phyloP scores from a whole-genome alignment of 2,329 filamentous ascomycete genomes.

The Bipolaris victoriae region DNA sequence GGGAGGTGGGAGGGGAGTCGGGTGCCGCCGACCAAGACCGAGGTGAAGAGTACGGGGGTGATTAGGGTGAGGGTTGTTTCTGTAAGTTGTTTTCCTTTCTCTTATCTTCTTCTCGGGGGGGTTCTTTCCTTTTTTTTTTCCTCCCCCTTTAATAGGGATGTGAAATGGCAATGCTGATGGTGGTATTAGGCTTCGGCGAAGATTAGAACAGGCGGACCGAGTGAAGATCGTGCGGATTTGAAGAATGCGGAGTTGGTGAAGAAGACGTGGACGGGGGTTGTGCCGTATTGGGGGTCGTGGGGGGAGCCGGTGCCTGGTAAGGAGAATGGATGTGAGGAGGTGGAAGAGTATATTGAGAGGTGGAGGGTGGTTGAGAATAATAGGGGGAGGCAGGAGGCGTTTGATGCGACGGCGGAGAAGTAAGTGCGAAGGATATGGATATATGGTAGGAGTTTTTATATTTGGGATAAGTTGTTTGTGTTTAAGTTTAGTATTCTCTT shows the following conservation, averaged over 20 bases:
- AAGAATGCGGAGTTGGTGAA: conserved; percentile 31
- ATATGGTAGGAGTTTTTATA: neutral
- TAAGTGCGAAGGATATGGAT: conserved; percentile 3
- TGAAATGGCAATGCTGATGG: too few species aligned
- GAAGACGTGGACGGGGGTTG: conserved; percentile 45
- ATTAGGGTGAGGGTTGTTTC: conserved; percentile 34
- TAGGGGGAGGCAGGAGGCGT: conserved; percentile 30
- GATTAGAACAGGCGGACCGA: conserved; percentile 40
- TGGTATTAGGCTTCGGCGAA: conserved; percentile 29
- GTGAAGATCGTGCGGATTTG: conserved; percentile 43
- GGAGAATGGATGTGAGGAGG: conserved; percentile 54
- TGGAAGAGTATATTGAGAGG: conserved; percentile 67
- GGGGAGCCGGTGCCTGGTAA: conserved; percentile 38
- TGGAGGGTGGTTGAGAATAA: conserved; percentile 38
- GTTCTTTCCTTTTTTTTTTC: neutral
- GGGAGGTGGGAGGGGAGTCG: conserved; percentile 40
- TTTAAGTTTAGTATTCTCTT: neutral
- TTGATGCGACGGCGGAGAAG: conserved; percentile 36
- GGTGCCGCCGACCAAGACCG: conserved; percentile 37
- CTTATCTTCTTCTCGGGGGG: too few species aligned
- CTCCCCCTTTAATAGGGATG: too few species aligned
- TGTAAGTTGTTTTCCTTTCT: conserved; percentile 19
- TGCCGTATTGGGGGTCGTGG: conserved; percentile 44
- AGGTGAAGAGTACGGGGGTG: conserved; percentile 39
- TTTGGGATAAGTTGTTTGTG: neutral